Evolutionary conservation across 139 green algal species (phyloP), one percentile per base, ranked within the genome.

Genomic region (Desmodesmus armatus): DNA sequence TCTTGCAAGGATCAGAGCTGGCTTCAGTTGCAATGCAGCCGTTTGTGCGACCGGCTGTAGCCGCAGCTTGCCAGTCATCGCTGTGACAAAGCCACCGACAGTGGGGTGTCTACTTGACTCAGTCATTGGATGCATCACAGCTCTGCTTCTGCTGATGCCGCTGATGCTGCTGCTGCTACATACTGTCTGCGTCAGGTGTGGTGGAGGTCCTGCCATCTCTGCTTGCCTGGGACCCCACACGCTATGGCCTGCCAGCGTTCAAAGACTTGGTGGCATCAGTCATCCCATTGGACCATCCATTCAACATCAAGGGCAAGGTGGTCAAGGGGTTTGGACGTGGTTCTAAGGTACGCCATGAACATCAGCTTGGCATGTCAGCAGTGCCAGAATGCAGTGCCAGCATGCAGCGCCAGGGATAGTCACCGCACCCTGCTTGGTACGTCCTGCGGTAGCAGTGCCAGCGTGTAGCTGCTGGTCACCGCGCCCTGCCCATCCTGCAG

Each of bases 281-380:
- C 60, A 87, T 95, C 4, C 90, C 90, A 5, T 62, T 98, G 74
- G 88, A 96, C 40, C 83, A 81, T 9, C 44, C 89, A 25, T 89
- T 96, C 75, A 87, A 79, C 44, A 87, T 98, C 31, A 90, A 88
- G 19, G 96, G 96, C 6, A 91, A 83, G 3, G 96, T 99, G 49
- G 93, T 99, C 5, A 94, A 94, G 66, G 96, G 96, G n/a, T 99
- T 98, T 88, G 96, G 96, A 0, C 82, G 96, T 21, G 96, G 96
- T 5, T 94, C 89, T 37, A 96, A 96, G 87, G 91, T 94, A 67
- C 3, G 87, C 58, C 1, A 29, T 17, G 5, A 23, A 15, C n/a
- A 41, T 13, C 35, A 53, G n/a, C 33, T 62, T 76, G 5, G 2
- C 23, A n/a, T 67, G 40, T 40, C 5, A 78, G 29, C n/a, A 37